These are phyloP conservation scores for Gryganskiella cystojenkinii DNA, from an alignment of 192 early-diverging fungal species.

Conservation along the genomic window DNA sequence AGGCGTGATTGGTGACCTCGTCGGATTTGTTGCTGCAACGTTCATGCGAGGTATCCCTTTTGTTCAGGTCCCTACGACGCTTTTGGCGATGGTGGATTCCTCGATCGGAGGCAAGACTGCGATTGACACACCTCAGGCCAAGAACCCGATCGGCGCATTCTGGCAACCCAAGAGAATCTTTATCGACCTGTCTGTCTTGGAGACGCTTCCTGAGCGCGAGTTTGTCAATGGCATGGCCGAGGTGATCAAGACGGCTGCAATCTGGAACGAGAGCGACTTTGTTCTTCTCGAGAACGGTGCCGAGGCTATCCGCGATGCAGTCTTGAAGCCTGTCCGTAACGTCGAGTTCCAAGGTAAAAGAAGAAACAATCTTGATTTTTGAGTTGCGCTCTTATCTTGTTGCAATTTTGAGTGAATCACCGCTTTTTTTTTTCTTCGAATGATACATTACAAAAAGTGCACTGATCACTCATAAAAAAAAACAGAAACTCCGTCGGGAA, in stretches of 20 bases:
- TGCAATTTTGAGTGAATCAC: background rate
- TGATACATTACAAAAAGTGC: background rate
- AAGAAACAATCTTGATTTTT: background rate
- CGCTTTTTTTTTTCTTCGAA: constrained; percentile 14
- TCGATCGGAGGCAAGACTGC: constrained; percentile 98
- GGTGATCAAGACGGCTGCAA: constrained; percentile 97
- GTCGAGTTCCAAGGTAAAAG: constrained; percentile 59
- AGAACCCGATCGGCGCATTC: constrained; percentile 96
- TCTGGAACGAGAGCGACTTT: constrained; percentile 92
- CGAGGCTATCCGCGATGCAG: constrained; percentile 82
- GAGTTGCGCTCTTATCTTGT: constrained; percentile 6
- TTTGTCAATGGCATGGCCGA: constrained; percentile 98
- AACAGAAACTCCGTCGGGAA: background rate
- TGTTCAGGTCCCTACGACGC: constrained; percentile 94
- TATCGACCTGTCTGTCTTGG: constrained; percentile 88
- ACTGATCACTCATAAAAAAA: constrained; percentile 1
- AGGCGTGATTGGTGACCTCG: constrained; percentile 96
- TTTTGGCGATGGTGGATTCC: constrained; percentile 98
- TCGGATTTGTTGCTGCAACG: constrained; percentile 97
- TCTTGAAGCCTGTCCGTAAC: constrained; percentile 58
- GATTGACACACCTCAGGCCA: constrained; percentile 94
- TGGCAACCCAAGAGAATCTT: constrained; percentile 95
- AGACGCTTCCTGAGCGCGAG: constrained; percentile 89
- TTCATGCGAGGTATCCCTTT: constrained; percentile 98
- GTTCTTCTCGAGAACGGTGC: constrained; percentile 87